Percentiles rank a stretch among this genome's conserved stretches.
Conservation (phyloP, 1,139 yeast species). For the Geotrichum cucujoidarum region DNA sequence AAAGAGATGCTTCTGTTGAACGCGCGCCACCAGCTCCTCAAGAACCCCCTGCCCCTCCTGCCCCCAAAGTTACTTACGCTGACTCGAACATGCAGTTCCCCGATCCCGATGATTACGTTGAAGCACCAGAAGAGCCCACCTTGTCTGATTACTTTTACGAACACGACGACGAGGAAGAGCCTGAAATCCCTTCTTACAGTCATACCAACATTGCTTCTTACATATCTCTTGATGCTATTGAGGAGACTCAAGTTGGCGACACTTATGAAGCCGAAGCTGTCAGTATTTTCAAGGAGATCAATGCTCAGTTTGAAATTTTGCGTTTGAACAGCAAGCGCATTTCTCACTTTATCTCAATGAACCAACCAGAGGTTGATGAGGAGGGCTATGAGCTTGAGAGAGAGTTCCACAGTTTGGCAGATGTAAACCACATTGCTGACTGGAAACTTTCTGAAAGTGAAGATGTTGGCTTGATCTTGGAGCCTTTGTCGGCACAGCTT, state of each 20-base stretch:
- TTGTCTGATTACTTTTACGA: conserved; percentile 16
- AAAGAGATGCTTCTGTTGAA: too few relatives aligned
- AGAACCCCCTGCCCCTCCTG: too few relatives aligned
- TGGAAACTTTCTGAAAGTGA: conserved; percentile 27
- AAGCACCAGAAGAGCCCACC: conserved; percentile 9
- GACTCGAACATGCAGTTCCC: conserved; percentile 11
- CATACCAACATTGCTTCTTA: conserved; percentile 9
- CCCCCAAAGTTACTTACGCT: background rate
- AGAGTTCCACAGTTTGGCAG: conserved; percentile 18
- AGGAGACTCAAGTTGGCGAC: conserved; percentile 2
- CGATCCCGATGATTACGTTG: conserved; percentile 4
- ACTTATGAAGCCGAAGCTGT: conserved; percentile 16
- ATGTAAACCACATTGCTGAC: conserved; percentile 20
- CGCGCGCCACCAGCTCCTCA: too few relatives aligned
- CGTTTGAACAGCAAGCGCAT: conserved; percentile 10
- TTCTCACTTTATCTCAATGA: conserved; percentile 6
- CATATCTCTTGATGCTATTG: conserved; percentile 14
- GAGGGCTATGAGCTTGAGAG: conserved; percentile 3
- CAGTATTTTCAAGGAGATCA: conserved; percentile 21
- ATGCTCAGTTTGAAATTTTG: conserved; percentile 23
- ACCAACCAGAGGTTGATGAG: conserved; percentile 11
- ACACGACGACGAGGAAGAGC: conserved; percentile 9
- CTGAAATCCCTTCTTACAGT: conserved; percentile 1
- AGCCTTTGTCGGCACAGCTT: conserved; percentile 18
- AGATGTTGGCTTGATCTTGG: conserved; percentile 21